These are phyloP conservation scores for Xylariales sp. DNA, from an alignment of 2,329 filamentous ascomycete species.

Conservation along the genomic window DNA sequence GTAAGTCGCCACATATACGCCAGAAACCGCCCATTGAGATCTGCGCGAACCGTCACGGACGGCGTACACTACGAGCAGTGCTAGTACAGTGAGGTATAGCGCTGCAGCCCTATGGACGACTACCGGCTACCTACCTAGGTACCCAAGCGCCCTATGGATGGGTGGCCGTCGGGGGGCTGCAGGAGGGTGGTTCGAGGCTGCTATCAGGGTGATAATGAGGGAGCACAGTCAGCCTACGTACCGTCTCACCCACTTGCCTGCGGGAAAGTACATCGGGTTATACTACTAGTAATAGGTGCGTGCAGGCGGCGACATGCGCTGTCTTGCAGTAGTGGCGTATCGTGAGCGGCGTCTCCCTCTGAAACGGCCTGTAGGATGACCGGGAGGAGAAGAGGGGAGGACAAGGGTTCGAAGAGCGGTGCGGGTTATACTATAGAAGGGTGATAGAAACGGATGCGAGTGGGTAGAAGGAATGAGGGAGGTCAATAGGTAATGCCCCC, in stretches of 20 bases:
- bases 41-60: background rate
- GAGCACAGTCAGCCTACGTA: constrained; percentile 10
- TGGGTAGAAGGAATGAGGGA: background rate
- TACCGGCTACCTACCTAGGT: background rate
- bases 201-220: constrained; percentile 10
- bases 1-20: background rate
- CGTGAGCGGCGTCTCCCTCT: constrained; percentile 18
- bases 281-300: constrained; percentile 13
- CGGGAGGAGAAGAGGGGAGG: constrained; percentile 26
- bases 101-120: constrained; percentile 35
- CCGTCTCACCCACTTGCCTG: background rate
- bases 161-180: constrained; percentile 7
- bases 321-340: constrained; percentile 28
- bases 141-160: constrained; percentile 17
- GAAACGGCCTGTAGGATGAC: constrained; percentile 3
- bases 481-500: background rate
- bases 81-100: background rate
- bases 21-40: background rate
- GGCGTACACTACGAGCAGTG: background rate
- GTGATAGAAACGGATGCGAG: constrained; percentile 9
- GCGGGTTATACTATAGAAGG: constrained; percentile 5
- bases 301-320: constrained; percentile 2
- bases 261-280: constrained; percentile 2
- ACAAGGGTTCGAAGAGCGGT: background rate
- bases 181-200: constrained; percentile 14